phyloP scores from a whole-genome alignment of 441 rosid species.

The Biscutella laevigata region DNA sequence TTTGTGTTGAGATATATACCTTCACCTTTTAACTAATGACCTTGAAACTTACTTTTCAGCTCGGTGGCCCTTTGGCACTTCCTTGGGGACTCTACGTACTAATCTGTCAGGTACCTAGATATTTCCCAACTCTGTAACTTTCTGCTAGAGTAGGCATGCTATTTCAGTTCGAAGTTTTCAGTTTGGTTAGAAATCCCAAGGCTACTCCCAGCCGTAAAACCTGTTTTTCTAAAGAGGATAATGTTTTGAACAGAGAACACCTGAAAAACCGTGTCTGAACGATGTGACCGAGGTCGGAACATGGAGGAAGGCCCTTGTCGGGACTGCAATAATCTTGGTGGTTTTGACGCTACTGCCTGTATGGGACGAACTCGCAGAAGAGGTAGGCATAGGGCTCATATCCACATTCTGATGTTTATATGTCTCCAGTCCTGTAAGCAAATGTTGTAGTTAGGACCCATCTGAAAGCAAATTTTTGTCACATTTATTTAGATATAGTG shows the following conservation, averaged over 20 bases:
- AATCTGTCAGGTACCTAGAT: conserved; percentile 69
- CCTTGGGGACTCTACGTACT: conserved; percentile 92
- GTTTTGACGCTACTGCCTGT: conserved; percentile 73
- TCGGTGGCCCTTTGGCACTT: conserved; percentile 89
- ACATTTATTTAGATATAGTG: not conserved
- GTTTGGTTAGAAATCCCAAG: too few relatives aligned
- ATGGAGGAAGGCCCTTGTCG: conserved; percentile 70
- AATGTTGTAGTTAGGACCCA: conserved; percentile 15
- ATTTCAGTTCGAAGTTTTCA: too few relatives aligned
- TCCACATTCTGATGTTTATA: conserved; percentile 61
- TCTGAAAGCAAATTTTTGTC: conserved; percentile 7
- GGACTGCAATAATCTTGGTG: conserved; percentile 45
- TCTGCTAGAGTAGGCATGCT: too few relatives aligned
- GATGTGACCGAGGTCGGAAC: conserved; percentile 91
- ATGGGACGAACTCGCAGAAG: conserved; percentile 94
- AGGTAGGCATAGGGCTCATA: conserved; percentile 84
- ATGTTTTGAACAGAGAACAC: conserved; percentile 47
- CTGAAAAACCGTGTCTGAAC: conserved; percentile 83
- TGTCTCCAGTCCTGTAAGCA: not conserved
- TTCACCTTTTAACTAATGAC: not conserved
- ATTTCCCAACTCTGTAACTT: not conserved
- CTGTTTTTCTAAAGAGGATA: not conserved
- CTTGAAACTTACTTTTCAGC: too few relatives aligned
- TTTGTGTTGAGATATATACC: not conserved
- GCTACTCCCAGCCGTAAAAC: not conserved